Evolutionary conservation across 148 eudicot genomes (phyloP).

Genomic region (Amaranthus hypochondriacus): DNA sequence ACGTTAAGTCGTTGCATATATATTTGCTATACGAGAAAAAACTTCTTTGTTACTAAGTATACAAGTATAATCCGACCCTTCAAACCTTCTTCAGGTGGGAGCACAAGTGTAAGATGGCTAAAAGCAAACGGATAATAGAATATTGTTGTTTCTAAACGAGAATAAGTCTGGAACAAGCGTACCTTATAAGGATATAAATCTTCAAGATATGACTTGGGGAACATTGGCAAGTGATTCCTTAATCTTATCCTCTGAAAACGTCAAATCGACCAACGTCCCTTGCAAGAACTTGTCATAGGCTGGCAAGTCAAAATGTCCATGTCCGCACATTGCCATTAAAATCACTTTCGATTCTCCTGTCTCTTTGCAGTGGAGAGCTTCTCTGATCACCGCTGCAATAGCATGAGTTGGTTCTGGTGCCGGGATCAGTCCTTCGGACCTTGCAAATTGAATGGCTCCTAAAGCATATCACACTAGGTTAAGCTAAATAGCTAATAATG

Average conservation of each 20-base stretch:
- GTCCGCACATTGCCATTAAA: slow-evolving; percentile 98
- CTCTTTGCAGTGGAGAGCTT: slow-evolving; percentile 88
- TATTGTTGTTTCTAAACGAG: neutral
- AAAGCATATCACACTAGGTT: slow-evolving; percentile 9
- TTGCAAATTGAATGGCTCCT: slow-evolving; percentile 95
- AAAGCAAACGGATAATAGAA: too few species aligned
- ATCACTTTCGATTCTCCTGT: slow-evolving; percentile 85
- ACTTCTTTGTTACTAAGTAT: too few species aligned
- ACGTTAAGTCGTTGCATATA: too few species aligned
- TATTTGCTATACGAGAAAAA: too few species aligned
- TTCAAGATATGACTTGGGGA: slow-evolving; percentile 35
- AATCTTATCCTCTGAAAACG: slow-evolving; percentile 56
- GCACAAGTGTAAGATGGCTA: too few species aligned
- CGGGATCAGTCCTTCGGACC: slow-evolving; percentile 87
- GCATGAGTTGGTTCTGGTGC: slow-evolving; percentile 97
- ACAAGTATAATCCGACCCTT: too few species aligned
- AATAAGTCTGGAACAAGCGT: neutral
- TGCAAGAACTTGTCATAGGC: slow-evolving; percentile 77
- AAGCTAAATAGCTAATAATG: too few species aligned
- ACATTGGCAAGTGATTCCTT: slow-evolving; percentile 57
- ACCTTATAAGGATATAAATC: neutral
- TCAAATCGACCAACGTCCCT: slow-evolving; percentile 69
- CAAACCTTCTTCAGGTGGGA: too few species aligned
- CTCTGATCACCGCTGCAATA: slow-evolving; percentile 86
- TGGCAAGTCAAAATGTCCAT: slow-evolving; percentile 89